Conservation (phyloP, 345 rosid genomes). For the Lumnitzera racemosa region DNA sequence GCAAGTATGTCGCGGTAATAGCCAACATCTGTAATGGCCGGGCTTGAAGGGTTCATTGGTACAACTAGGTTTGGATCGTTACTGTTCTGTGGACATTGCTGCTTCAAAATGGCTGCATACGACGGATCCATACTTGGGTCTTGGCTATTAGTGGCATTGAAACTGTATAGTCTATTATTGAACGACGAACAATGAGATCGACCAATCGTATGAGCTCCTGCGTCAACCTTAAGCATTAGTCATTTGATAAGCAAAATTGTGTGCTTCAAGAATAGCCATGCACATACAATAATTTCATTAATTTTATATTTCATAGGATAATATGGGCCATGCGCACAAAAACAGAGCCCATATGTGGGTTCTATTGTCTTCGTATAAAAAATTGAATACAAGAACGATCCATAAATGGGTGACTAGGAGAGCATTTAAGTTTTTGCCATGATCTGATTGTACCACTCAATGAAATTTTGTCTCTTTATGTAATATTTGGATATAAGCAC, state of each 20-base stretch:
- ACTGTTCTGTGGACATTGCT: constrained; percentile 24
- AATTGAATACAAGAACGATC: too few species aligned
- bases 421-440: too few species aligned
- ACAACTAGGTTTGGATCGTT: constrained; percentile 20
- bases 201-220: constrained; percentile 60
- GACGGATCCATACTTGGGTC: constrained; percentile 38
- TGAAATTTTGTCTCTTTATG: too few species aligned
- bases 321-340: too few species aligned
- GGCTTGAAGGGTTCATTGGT: constrained; percentile 33
- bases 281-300: not conserved
- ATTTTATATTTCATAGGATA: too few species aligned
- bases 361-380: too few species aligned
- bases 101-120: constrained; percentile 39
- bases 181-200: constrained; percentile 45
- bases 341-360: too few species aligned
- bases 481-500: too few species aligned
- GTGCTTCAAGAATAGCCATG: too few species aligned
- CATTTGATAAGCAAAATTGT: not conserved
- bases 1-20: constrained; percentile 30
- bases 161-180: constrained; percentile 34
- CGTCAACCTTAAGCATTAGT: not conserved
- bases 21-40: constrained; percentile 22
- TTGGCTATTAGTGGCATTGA: constrained; percentile 25
- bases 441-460: too few species aligned
- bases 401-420: too few species aligned